Percentiles rank a stretch among this genome's conserved stretches.
phyloP scores from a whole-genome alignment of 1,284 basidiomycete species.

The Trametes hirsuta region DNA sequence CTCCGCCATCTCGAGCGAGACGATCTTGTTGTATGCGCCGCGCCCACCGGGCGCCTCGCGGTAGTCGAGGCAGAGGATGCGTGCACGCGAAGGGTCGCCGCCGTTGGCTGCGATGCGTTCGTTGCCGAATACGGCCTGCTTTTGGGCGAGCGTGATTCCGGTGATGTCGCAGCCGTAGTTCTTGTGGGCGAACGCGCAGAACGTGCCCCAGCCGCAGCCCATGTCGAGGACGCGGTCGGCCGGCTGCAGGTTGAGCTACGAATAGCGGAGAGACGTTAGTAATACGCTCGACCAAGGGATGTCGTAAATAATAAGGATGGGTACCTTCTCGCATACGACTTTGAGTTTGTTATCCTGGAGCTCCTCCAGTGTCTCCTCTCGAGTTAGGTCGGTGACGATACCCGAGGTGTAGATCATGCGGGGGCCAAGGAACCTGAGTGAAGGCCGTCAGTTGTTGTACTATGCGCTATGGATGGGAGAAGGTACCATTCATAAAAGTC shows the following conservation, averaged over 20 bases:
- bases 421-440: slow-evolving; percentile 84
- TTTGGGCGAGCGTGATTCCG: slow-evolving; percentile 90
- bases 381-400: slow-evolving; percentile 77
- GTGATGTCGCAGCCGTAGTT: slow-evolving; percentile 96
- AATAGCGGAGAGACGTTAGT: neutral
- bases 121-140: slow-evolving; percentile 94
- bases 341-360: slow-evolving; percentile 99
- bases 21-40: slow-evolving; percentile 92
- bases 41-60: slow-evolving; percentile 86
- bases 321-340: slow-evolving; percentile 87
- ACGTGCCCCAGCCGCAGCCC: slow-evolving; percentile 98
- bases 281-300: neutral
- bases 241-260: slow-evolving; percentile 81
- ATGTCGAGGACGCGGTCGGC: slow-evolving; percentile 86
- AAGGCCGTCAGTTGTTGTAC: slow-evolving; percentile 1
- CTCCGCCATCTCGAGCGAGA: slow-evolving; percentile 98
- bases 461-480: slow-evolving; percentile 4
- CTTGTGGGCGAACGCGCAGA: slow-evolving; percentile 93
- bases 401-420: slow-evolving; percentile 99
- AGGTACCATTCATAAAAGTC: slow-evolving; percentile 89
- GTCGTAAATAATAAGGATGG: neutral
- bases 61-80: slow-evolving; percentile 95
- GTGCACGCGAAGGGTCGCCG: slow-evolving; percentile 69
- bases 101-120: slow-evolving; percentile 84
- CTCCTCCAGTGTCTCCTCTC: slow-evolving; percentile 88